These are phyloP conservation scores for Kazachstania bromeliacearum DNA, from an alignment of 805 yeast genomes.

Conservation along the genomic window DNA sequence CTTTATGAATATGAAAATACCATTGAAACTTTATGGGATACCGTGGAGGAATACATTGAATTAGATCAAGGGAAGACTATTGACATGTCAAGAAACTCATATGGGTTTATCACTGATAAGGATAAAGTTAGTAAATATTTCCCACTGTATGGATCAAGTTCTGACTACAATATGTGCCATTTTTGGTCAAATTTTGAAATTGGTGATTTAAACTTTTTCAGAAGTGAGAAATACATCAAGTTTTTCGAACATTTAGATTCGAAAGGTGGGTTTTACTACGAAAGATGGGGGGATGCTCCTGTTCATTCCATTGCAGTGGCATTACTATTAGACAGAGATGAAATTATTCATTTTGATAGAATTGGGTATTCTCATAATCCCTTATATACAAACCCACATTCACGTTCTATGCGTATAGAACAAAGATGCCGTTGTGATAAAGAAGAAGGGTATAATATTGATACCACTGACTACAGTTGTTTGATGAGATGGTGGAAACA, in stretches of 20 bases:
- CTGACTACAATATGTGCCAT: conserved; percentile 68
- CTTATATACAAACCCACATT: conserved; percentile 52
- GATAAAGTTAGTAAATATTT: conserved; percentile 34
- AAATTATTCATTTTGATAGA: conserved; percentile 71
- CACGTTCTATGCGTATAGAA: conserved; percentile 37
- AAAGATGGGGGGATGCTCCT: conserved; percentile 96
- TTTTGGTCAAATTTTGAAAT: conserved; percentile 86
- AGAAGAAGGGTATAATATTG: conserved; percentile 34
- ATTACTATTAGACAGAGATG: conserved; percentile 45
- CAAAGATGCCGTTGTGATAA: conserved; percentile 59
- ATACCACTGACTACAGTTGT: conserved; percentile 47
- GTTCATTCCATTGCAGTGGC: conserved; percentile 69
- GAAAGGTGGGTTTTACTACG: conserved; percentile 73
- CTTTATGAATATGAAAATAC: conserved; percentile 78
- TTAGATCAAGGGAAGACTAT: conserved; percentile 38
- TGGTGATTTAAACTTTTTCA: conserved; percentile 60
- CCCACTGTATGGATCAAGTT: conserved; percentile 36
- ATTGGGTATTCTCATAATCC: conserved; percentile 74
- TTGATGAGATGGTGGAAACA: conserved; percentile 74
- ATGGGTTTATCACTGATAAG: conserved; percentile 41
- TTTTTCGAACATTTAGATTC: conserved; percentile 57
- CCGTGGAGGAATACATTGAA: conserved; percentile 51
- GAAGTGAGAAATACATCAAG: conserved; percentile 51
- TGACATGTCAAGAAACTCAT: conserved; percentile 28
- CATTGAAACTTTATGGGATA: conserved; percentile 78